Conservation (phyloP, 2,329 filamentous ascomycete species). For the Fusarium tricinctum region DNA sequence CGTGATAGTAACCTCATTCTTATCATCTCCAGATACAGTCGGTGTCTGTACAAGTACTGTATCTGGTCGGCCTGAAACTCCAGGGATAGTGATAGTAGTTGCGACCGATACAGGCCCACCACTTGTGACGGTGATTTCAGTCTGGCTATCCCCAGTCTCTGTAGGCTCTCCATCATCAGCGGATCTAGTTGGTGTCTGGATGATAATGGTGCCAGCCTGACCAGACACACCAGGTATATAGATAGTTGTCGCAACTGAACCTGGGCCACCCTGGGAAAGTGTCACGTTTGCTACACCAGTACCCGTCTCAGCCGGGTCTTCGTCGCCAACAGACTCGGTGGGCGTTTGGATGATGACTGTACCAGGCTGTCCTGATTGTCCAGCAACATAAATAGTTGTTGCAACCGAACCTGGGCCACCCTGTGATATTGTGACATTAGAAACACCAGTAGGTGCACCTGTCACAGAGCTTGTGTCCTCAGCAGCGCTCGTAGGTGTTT, state of each 20-base stretch:
- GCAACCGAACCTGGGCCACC: background rate
- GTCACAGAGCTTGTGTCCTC: background rate
- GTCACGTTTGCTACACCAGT: background rate
- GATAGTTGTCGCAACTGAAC: background rate
- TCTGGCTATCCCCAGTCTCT: background rate
- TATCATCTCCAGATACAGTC: background rate
- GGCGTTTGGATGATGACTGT: conserved; percentile 13
- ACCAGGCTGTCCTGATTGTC: background rate
- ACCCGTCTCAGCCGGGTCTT: background rate
- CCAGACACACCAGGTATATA: conserved; percentile 2
- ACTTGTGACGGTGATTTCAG: conserved; percentile 8
- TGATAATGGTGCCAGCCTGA: background rate
- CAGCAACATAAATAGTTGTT: conserved; percentile 1
- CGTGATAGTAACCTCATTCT: background rate
- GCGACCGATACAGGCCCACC: conserved; percentile 3
- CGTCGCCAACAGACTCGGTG: background rate
- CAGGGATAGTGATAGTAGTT: conserved; percentile 7
- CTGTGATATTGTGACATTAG: background rate
- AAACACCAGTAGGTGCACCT: background rate
- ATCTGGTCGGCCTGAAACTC: conserved; percentile 3
- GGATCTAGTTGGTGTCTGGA: conserved; percentile 1
- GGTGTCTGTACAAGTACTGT: background rate
- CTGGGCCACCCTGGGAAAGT: background rate
- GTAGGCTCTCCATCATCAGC: background rate
- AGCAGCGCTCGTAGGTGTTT: conserved; percentile 8